These are phyloP conservation scores for Leptographium flavum DNA, from an alignment of 2,329 filamentous ascomycete species.

Conservation along the genomic window DNA sequence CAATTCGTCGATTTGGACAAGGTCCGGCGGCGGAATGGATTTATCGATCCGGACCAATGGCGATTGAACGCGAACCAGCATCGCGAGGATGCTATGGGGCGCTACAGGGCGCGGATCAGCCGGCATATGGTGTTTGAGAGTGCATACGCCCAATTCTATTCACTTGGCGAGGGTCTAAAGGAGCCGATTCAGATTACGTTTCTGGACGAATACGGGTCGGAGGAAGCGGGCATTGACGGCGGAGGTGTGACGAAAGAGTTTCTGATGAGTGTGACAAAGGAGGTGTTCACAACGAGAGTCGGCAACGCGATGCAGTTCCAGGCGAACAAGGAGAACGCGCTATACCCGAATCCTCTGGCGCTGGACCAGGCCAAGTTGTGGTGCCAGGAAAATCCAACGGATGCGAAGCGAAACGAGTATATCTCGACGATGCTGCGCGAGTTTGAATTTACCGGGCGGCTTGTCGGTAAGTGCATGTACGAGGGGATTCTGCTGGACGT, in stretches of 20 bases:
- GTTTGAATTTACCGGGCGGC: constrained; percentile 83
- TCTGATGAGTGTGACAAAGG: constrained; percentile 70
- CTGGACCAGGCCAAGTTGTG: constrained; percentile 40
- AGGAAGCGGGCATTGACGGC: constrained; percentile 90
- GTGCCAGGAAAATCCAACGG: constrained; percentile 30
- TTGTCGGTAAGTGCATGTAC: constrained; percentile 94
- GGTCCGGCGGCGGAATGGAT: constrained; percentile 50
- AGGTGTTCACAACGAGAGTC: constrained; percentile 53
- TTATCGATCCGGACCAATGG: constrained; percentile 62
- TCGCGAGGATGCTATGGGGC: constrained; percentile 26
- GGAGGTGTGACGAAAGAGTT: constrained; percentile 98
- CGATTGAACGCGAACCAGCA: constrained; percentile 38
- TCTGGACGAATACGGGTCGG: constrained; percentile 73
- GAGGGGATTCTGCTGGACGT: constrained; percentile 93
- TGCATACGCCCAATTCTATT: constrained; percentile 71
- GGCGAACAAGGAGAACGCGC: constrained; percentile 70
- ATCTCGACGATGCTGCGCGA: constrained; percentile 51
- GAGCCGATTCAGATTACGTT: constrained; percentile 96
- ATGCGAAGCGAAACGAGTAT: constrained; percentile 39
- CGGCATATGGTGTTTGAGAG: constrained; percentile 68
- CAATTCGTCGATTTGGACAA: constrained; percentile 85
- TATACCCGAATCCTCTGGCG: constrained; percentile 76
- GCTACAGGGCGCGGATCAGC: constrained; percentile 66
- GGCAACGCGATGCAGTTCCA: constrained; percentile 48
- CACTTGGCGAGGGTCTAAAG: constrained; percentile 69